These are phyloP conservation scores for Alectoria sarmentosa DNA, from an alignment of 495 filamentous ascomycete species.

Conservation along the genomic window DNA sequence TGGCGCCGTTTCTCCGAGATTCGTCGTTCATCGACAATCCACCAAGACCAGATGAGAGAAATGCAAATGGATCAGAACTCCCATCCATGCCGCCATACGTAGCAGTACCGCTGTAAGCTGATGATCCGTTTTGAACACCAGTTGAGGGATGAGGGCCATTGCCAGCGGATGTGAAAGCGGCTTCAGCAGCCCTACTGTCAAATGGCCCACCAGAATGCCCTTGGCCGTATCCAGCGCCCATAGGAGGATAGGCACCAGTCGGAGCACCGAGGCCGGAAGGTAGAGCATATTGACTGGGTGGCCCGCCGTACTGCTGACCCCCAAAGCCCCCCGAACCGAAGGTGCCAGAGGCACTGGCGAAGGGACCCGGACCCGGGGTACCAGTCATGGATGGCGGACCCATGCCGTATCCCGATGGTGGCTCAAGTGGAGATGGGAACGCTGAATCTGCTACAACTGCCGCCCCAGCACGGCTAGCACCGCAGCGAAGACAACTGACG, in stretches of 20 bases:
- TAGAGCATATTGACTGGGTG: constrained; percentile 82
- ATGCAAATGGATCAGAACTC: constrained; percentile 78
- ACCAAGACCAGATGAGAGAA: constrained; percentile 75
- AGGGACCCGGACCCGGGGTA: constrained; percentile 76
- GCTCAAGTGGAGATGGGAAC: constrained; percentile 85
- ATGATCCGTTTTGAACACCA: constrained; percentile 48
- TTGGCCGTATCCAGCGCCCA: constrained; percentile 65
- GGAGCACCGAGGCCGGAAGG: constrained; percentile 78
- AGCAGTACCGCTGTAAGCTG: constrained; percentile 34
- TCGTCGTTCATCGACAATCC: constrained; percentile 77
- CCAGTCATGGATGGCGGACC: constrained; percentile 75
- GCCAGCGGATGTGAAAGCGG: constrained; percentile 80
- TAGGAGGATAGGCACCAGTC: constrained; percentile 70
- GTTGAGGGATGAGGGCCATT: constrained; percentile 54
- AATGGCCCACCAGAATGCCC: constrained; percentile 81
- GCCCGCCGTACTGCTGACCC: constrained; percentile 78
- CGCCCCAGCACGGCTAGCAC: constrained; percentile 86
- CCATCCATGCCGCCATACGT: constrained; percentile 50
- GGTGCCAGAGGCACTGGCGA: constrained; percentile 57
- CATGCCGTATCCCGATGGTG: constrained; percentile 69
- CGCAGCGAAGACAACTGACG: constrained; percentile 92
- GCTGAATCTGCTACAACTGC: constrained; percentile 90
- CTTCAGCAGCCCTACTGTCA: constrained; percentile 86
- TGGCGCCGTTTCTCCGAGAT: constrained; percentile 71
- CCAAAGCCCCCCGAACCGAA: constrained; percentile 71